Base-by-base conservation (phyloP, 805 yeast species). In the Candida chilensis region DNA sequence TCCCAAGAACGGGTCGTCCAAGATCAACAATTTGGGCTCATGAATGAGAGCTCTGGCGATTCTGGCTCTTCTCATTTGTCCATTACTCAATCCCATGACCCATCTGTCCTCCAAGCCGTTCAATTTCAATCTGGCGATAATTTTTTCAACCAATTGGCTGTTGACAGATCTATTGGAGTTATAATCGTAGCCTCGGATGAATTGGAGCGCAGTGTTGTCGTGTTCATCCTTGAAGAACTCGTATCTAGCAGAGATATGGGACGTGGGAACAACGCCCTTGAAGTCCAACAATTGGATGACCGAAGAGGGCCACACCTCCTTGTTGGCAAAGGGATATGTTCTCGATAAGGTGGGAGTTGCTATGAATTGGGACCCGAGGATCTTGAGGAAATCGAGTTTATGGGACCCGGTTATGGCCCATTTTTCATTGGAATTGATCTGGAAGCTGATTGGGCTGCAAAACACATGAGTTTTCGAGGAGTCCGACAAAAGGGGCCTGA, bases 1-100 rank as follows among this genome's bases (percentile, higher is more conserved):
- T 0, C 97, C 98, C 24, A 92, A 52, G 43, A 87, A 90, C 7
- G 96, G 96, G 44, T 92, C 97, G 50, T 92, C 97, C 13, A 90
- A 65, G 4, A 90, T 48, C 31, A 87, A 54, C 18, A 87, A 39
- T 27, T 63, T 59, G 0, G 96, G 95, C 20, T 69, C 57, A 27
- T 63, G 60, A 32, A 85, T 64, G 26, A 92, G 43, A 0, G 87
- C 75, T 36, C 71, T 68, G 0, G 96, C 97, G 17, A 92, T 57
- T 37, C 96, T 66, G 0, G 96, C 95, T 30, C 98, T 64, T 42
- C 98, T 67, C 50, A 83, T 76, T 52, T 92, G 98, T 1, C 98
- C 98, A 51, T 92, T 92, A 50, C 95, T 83, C 27, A 92, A 59
- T 0, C 90, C 83, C 50, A 85, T 84, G 20, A 83, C 73, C 86